Conservation (phyloP, 495 filamentous ascomycete genomes). For the Monascus purpureus region DNA sequence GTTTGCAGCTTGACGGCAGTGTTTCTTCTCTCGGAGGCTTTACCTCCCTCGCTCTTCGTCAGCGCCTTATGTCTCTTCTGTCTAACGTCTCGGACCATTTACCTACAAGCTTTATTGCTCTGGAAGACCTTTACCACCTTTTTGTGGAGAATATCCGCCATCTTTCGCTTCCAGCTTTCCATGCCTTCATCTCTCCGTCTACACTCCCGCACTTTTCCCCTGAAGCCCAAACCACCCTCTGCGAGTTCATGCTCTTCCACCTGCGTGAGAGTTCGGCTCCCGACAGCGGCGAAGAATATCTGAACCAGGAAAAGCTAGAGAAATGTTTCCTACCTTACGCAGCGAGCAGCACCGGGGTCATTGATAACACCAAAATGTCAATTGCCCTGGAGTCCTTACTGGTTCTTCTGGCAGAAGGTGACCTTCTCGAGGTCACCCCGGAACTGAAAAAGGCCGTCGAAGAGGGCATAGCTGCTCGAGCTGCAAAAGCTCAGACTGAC, state of each 20-base stretch:
- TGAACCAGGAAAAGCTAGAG: slow-evolving; percentile 48
- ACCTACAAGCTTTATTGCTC: slow-evolving; percentile 29
- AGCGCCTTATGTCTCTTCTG: slow-evolving; percentile 45
- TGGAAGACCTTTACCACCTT: slow-evolving; percentile 50
- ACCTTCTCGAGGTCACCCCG: slow-evolving; percentile 26
- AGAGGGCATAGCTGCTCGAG: slow-evolving; percentile 48
- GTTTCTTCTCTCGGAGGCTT: slow-evolving; percentile 33
- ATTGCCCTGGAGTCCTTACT: slow-evolving; percentile 61
- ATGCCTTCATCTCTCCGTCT: slow-evolving; percentile 47
- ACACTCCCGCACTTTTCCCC: slow-evolving; percentile 31
- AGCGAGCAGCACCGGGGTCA: slow-evolving; percentile 44
- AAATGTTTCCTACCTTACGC: slow-evolving; percentile 57
- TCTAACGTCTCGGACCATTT: slow-evolving; percentile 31
- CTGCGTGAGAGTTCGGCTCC: slow-evolving; percentile 48
- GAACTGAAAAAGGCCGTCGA: slow-evolving; percentile 40
- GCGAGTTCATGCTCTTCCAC: slow-evolving; percentile 47
- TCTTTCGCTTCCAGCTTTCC: slow-evolving; percentile 57
- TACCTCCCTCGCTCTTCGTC: slow-evolving; percentile 46
- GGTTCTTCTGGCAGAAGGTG: slow-evolving; percentile 36
- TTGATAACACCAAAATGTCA: slow-evolving; percentile 72
- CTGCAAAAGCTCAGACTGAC: slow-evolving; percentile 34
- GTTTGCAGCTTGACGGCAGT: slow-evolving; percentile 7
- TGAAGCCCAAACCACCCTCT: slow-evolving; percentile 43
- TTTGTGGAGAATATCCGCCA: slow-evolving; percentile 50
- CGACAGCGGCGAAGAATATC: slow-evolving; percentile 23